Percentiles rank a stretch among this genome's conserved stretches.
phyloP scores from a whole-genome alignment of 2,329 filamentous ascomycete genomes.

The Didymosphaeria variabile region DNA sequence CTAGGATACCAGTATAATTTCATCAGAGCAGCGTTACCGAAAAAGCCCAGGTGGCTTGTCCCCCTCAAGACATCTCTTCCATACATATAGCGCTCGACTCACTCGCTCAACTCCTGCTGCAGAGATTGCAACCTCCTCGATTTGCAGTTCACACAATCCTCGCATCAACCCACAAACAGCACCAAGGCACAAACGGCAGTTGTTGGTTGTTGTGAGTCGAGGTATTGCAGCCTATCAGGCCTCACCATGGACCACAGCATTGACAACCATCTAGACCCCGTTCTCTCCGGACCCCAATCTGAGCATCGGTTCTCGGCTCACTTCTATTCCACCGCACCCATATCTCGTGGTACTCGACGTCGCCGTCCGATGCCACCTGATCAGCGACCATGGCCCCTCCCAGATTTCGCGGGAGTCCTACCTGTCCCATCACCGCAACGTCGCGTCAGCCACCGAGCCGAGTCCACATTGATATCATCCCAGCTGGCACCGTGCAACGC shows the following conservation, averaged over 20 bases:
- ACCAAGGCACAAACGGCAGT: background rate
- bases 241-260: background rate
- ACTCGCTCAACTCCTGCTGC: background rate
- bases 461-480: background rate
- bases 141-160: background rate
- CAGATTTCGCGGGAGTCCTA: background rate
- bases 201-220: background rate
- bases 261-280: background rate
- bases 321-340: background rate
- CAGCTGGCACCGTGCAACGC: background rate
- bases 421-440: background rate
- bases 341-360: background rate
- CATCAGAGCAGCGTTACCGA: background rate
- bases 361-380: background rate
- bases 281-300: background rate
- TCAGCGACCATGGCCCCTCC: slow-evolving; percentile 5
- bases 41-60: background rate
- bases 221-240: background rate
- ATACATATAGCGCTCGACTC: slow-evolving; percentile 1
- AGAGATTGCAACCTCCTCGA: background rate
- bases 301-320: background rate
- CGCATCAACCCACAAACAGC: background rate
- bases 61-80: background rate
- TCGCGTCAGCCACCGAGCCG: background rate
- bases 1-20: slow-evolving; percentile 1